A percentile compares a stretch with the other conserved stretches of the same genome.
These are phyloP conservation scores for Phanerochaete carnosa DNA, from an alignment of 768 basidiomycete genomes.

Conservation along the genomic window DNA sequence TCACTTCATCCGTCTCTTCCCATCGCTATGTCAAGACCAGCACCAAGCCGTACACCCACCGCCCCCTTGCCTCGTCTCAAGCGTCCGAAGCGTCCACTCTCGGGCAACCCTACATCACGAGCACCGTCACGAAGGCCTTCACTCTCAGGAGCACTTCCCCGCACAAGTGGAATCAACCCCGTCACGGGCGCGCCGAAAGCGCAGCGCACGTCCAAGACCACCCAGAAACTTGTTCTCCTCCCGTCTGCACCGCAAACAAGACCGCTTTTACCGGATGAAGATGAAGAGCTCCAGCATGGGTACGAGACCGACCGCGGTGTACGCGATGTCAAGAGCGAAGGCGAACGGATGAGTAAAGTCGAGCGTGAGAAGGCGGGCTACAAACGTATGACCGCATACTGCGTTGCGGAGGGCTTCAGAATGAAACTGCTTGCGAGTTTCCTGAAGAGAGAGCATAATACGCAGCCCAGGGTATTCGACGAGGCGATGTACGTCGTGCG, in stretches of 20 bases:
- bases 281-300: conserved; percentile 51
- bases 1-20: no score
- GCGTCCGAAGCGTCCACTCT: conserved; percentile 11
- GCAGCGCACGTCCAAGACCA: conserved; percentile 85
- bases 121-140: conserved; percentile 28
- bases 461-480: conserved; percentile 81
- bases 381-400: conserved; percentile 86
- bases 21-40: conserved; percentile 11
- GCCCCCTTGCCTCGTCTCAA: conserved; percentile 4
- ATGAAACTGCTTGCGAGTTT: conserved; percentile 84
- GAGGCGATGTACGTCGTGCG: conserved; percentile 91
- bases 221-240: conserved; percentile 85
- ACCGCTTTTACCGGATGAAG: conserved; percentile 51
- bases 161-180: conserved; percentile 21
- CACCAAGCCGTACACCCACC: not conserved
- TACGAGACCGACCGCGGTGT: conserved; percentile 66
- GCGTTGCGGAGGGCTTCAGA: conserved; percentile 79
- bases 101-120: not conserved
- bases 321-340: conserved; percentile 78
- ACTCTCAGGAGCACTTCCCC: conserved; percentile 20
- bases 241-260: conserved; percentile 89
- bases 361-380: conserved; percentile 80
- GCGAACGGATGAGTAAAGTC: conserved; percentile 85
- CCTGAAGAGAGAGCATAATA: conserved; percentile 91
- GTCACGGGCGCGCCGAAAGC: conserved; percentile 39